Evolutionary conservation across 169 alveolate species (phyloP).

Genomic region (Neospora caninum): DNA sequence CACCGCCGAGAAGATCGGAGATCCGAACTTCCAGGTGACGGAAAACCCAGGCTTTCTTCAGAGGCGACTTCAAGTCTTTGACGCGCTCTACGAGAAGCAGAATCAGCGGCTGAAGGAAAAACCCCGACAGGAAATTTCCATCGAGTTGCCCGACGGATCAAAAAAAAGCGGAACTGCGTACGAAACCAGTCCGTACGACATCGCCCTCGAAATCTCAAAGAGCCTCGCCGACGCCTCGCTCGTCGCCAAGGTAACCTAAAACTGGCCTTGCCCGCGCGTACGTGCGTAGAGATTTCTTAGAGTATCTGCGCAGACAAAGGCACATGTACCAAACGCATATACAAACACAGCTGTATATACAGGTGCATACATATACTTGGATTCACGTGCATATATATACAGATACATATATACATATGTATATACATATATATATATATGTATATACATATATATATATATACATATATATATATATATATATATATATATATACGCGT

Average conservation of each 20-base stretch:
- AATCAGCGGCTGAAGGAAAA: constrained; percentile 51
- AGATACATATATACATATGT: background rate
- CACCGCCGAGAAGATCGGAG: constrained; percentile 20
- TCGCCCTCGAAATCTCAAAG: constrained; percentile 90
- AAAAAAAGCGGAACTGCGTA: constrained; percentile 85
- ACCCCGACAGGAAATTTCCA: constrained; percentile 83
- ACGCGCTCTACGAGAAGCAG: constrained; percentile 71
- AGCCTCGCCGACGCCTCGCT: constrained; percentile 87
- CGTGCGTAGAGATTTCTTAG: background rate
- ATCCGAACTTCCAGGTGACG: background rate
- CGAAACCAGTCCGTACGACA: constrained; percentile 92
- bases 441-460: background rate
- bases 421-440: background rate
- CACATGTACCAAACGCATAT: background rate
- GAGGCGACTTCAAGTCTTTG: constrained; percentile 39
- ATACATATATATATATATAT: no score
- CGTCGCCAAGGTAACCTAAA: constrained; percentile 90
- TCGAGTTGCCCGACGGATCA: constrained; percentile 91
- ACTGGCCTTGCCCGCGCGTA: background rate
- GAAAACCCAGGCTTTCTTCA: constrained; percentile 38
- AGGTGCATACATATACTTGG: background rate
- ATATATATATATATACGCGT: background rate
- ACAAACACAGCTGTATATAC: background rate
- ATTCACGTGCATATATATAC: background rate
- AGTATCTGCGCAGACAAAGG: background rate